Conservation (phyloP, 441 rosid species). For the Corymbia calophylla region DNA sequence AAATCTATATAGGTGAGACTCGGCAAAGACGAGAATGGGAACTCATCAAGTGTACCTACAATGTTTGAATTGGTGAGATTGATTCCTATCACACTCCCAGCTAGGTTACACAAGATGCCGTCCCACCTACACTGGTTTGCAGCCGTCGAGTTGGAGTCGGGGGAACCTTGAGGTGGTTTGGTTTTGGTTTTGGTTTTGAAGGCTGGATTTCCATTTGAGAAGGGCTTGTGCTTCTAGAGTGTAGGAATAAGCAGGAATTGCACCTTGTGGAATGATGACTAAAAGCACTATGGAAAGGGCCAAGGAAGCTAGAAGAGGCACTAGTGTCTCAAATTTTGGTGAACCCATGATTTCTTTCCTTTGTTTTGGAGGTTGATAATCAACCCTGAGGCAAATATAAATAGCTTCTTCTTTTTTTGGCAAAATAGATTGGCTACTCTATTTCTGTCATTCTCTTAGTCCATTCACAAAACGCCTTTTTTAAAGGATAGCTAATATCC, state of each 20-base stretch:
- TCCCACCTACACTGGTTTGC: too few species aligned
- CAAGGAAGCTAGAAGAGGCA: neutral
- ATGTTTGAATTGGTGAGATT: too few species aligned
- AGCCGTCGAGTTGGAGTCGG: too few species aligned
- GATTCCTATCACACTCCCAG: too few species aligned
- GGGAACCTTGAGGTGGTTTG: neutral
- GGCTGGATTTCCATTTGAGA: conserved; percentile 25
- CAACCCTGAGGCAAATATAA: neutral
- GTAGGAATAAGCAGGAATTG: neutral
- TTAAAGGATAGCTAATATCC: neutral
- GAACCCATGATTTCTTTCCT: neutral
- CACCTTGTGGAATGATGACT: neutral
- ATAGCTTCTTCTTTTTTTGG: too few species aligned
- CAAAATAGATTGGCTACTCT: neutral
- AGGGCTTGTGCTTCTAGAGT: conserved; percentile 14
- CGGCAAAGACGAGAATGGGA: too few species aligned
- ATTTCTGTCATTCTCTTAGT: neutral
- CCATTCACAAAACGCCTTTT: neutral
- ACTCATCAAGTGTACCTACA: too few species aligned
- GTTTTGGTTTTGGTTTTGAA: neutral
- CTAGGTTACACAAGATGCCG: too few species aligned
- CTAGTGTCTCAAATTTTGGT: neutral
- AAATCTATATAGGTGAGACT: too few species aligned
- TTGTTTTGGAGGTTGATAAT: neutral
- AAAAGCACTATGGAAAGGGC: neutral